These are phyloP conservation scores for Cladosporium sp. DNA, from an alignment of 2,329 filamentous ascomycete genomes.

Conservation along the genomic window DNA sequence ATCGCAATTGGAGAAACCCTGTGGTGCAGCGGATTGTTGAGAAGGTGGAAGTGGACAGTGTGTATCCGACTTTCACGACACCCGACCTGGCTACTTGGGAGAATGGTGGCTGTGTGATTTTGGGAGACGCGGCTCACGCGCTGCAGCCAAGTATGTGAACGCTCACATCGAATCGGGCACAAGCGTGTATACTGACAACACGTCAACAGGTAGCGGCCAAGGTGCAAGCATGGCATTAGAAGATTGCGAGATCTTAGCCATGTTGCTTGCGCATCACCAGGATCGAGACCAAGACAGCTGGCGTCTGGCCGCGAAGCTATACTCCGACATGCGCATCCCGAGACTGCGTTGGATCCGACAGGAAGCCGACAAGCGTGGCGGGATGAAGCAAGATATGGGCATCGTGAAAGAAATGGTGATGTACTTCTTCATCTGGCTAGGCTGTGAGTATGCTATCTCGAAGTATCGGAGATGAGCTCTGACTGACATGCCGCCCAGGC, in stretches of 20 bases:
- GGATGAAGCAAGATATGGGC: slow-evolving; percentile 17
- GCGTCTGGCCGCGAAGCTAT: slow-evolving; percentile 15
- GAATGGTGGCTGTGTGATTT: slow-evolving; percentile 49
- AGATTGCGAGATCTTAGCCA: slow-evolving; percentile 50
- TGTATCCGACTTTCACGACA: slow-evolving; percentile 53
- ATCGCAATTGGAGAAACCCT: slow-evolving; percentile 49
- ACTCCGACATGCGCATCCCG: slow-evolving; percentile 19
- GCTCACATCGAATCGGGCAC: too few species aligned
- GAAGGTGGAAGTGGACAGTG: slow-evolving; percentile 41
- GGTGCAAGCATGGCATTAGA: slow-evolving; percentile 58
- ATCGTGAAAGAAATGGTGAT: slow-evolving; percentile 19
- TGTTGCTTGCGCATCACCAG: slow-evolving; percentile 36
- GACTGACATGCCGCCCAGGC: neutral
- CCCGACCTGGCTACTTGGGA: slow-evolving; percentile 52
- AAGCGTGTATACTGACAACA: neutral
- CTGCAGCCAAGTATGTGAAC: slow-evolving; percentile 45
- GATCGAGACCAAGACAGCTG: neutral
- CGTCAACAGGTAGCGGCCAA: slow-evolving; percentile 46
- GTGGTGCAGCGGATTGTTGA: slow-evolving; percentile 38
- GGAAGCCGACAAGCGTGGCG: slow-evolving; percentile 11
- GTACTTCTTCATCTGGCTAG: slow-evolving; percentile 21
- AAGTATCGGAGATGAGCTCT: too few species aligned
- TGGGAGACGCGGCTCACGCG: slow-evolving; percentile 60
- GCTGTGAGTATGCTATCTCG: neutral
- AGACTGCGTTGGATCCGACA: slow-evolving; percentile 13